phyloP scores from a whole-genome alignment of 371 early-diverging fungal genomes.

The Umbelopsis sp. region DNA sequence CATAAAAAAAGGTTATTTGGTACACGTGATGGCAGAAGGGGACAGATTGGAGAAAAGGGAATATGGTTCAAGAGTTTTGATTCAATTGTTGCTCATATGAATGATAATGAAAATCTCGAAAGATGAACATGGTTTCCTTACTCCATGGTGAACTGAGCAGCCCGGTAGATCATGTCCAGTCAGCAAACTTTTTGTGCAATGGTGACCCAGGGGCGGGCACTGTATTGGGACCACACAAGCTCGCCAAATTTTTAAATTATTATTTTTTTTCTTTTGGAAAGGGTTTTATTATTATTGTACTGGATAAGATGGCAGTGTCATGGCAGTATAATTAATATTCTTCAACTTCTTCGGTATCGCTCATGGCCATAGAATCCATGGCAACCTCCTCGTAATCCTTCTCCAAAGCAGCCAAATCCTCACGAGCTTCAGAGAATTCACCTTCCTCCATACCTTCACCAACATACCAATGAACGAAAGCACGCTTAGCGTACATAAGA shows the following conservation, averaged over 20 bases:
- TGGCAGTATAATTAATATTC: constrained; percentile 26
- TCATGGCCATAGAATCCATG: constrained; percentile 73
- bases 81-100: too few species aligned
- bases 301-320: neutral
- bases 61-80: too few species aligned
- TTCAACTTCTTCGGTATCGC: constrained; percentile 64
- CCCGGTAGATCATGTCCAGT: too few species aligned
- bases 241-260: too few species aligned
- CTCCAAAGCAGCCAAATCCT: constrained; percentile 98
- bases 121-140: too few species aligned
- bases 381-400: constrained; percentile 98
- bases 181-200: too few species aligned
- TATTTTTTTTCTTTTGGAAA: too few species aligned
- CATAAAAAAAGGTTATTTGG: neutral
- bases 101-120: too few species aligned
- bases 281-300: neutral
- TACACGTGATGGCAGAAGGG: neutral
- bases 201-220: too few species aligned
- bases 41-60: too few species aligned
- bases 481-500: constrained; percentile 96
- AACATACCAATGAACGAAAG: constrained; percentile 98
- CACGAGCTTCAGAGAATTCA: constrained; percentile 99
- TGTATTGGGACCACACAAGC: too few species aligned
- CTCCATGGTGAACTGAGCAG: too few species aligned
- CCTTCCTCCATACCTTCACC: constrained; percentile 91